phyloP scores from a whole-genome alignment of 208 protist species.

The Leishmania mexicana region DNA sequence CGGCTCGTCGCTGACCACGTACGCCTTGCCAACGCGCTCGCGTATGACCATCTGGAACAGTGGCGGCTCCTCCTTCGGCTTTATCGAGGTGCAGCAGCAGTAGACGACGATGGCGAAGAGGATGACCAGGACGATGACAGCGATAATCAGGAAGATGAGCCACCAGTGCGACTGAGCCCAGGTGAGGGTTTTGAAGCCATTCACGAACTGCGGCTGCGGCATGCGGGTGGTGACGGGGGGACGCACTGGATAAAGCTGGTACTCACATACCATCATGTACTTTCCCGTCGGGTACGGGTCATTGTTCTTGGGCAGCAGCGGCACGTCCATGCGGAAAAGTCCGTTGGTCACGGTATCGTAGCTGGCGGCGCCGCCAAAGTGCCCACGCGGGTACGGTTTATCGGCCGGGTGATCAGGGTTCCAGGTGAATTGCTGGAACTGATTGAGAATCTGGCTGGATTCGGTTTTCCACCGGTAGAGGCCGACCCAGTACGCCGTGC shows the following conservation, averaged over 20 bases:
- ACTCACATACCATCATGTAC: constrained; percentile 41
- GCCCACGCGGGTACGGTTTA: constrained; percentile 34
- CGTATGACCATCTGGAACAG: constrained; percentile 53
- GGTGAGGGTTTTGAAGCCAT: constrained; percentile 55
- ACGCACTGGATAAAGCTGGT: constrained; percentile 27
- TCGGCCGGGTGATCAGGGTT: constrained; percentile 2
- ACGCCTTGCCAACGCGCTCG: constrained; percentile 41
- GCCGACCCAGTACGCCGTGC: constrained; percentile 46
- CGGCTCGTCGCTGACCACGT: constrained; percentile 14
- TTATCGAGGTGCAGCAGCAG: constrained; percentile 38
- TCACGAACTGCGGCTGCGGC: constrained; percentile 42
- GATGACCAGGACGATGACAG: constrained; percentile 28
- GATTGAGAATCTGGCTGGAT: constrained; percentile 26
- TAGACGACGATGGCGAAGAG: constrained; percentile 43
- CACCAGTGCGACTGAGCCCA: constrained; percentile 66
- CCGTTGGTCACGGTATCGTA: neutral
- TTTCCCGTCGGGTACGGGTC: constrained; percentile 28
- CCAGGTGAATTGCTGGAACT: constrained; percentile 39
- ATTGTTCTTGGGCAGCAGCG: constrained; percentile 17
- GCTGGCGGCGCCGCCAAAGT: constrained; percentile 37
- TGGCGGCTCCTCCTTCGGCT: constrained; percentile 28
- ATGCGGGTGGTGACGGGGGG: constrained; percentile 12
- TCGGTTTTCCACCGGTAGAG: constrained; percentile 21
- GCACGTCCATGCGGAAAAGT: constrained; percentile 29
- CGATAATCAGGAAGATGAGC: constrained; percentile 44